phyloP scores from a whole-genome alignment of 108 stramenopile genomes.

The Pelagomonas calceolata region DNA sequence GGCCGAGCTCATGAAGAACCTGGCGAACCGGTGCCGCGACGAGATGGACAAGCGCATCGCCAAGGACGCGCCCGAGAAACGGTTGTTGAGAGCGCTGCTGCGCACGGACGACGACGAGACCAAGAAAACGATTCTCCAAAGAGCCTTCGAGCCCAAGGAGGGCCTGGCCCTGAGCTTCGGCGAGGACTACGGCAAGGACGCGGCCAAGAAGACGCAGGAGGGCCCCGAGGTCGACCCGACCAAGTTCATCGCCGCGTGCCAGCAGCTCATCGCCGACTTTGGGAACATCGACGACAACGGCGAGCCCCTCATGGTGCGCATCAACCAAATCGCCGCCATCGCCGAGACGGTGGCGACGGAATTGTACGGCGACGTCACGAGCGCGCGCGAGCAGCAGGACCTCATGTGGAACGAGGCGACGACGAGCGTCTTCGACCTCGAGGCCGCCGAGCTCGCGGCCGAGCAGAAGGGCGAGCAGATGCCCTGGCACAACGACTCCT shows the following conservation, averaged over 20 bases:
- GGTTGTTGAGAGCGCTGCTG: slow-evolving; percentile 60
- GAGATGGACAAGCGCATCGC: slow-evolving; percentile 69
- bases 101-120: slow-evolving; percentile 44
- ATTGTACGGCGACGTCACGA: slow-evolving; percentile 77
- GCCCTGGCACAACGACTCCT: slow-evolving; percentile 66
- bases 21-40: slow-evolving; percentile 49
- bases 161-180: slow-evolving; percentile 44
- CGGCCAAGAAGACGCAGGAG: slow-evolving; percentile 23
- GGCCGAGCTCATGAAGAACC: slow-evolving; percentile 57
- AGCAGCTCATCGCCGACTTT: slow-evolving; percentile 72
- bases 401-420: slow-evolving; percentile 68
- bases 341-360: slow-evolving; percentile 73
- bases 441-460: slow-evolving; percentile 70
- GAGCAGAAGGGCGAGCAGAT: slow-evolving; percentile 58
- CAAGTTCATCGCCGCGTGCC: slow-evolving; percentile 75
- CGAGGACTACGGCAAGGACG: no score
- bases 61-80: slow-evolving; percentile 36
- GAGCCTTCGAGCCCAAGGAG: slow-evolving; percentile 73
- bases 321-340: slow-evolving; percentile 63
- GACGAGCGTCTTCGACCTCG: slow-evolving; percentile 76
- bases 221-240: slow-evolving; percentile 70
- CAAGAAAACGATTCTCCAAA: slow-evolving; percentile 57
- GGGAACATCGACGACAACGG: slow-evolving; percentile 70
- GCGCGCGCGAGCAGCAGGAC: slow-evolving; percentile 70
- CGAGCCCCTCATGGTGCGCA: slow-evolving; percentile 59